Percentiles rank a stretch among this genome's conserved stretches.
Evolutionary conservation across 371 early-diverging fungal genomes (phyloP).

Genomic region (Globomyces sp.): DNA sequence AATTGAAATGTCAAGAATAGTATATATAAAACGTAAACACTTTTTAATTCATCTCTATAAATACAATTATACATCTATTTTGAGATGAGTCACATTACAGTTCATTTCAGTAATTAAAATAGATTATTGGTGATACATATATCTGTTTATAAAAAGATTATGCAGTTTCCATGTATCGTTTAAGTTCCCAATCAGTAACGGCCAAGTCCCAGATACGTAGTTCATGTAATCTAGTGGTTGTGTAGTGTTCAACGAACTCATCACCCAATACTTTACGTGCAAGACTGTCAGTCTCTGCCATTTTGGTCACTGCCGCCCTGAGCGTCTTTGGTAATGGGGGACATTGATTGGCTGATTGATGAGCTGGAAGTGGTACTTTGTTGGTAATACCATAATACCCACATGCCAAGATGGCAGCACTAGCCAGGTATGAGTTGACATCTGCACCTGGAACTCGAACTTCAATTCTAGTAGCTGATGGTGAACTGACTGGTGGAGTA

Average conservation of each 20-base stretch:
- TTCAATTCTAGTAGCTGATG: constrained; percentile 69
- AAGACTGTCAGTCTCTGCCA: constrained; percentile 64
- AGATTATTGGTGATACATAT: too few relatives aligned
- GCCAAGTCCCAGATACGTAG: constrained; percentile 69
- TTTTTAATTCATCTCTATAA: too few relatives aligned
- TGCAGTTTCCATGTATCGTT: constrained; percentile 70
- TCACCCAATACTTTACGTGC: constrained; percentile 76
- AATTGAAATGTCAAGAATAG: constrained; percentile 11
- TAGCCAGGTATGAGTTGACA: constrained; percentile 74
- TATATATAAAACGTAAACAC: too few relatives aligned
- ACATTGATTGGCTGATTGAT: constrained; percentile 9
- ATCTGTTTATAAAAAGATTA: constrained; percentile 13
- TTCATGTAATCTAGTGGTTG: constrained; percentile 70
- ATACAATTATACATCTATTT: too few relatives aligned
- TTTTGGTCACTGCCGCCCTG: constrained; percentile 62
- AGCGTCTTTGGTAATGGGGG: constrained; percentile 61
- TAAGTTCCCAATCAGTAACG: constrained; percentile 76
- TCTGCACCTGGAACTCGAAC: constrained; percentile 79
- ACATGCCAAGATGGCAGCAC: constrained; percentile 74
- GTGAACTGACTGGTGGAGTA: constrained; percentile 65
- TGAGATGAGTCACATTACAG: too few relatives aligned
- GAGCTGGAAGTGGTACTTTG: constrained; percentile 35
- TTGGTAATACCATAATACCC: constrained; percentile 75
- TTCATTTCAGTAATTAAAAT: too few relatives aligned
- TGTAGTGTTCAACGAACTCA: constrained; percentile 77